A percentile compares a stretch with the other conserved stretches of the same genome.
Evolutionary conservation across 148 eudicot species (phyloP).

Genomic region (Vaccinium macrocarpon): DNA sequence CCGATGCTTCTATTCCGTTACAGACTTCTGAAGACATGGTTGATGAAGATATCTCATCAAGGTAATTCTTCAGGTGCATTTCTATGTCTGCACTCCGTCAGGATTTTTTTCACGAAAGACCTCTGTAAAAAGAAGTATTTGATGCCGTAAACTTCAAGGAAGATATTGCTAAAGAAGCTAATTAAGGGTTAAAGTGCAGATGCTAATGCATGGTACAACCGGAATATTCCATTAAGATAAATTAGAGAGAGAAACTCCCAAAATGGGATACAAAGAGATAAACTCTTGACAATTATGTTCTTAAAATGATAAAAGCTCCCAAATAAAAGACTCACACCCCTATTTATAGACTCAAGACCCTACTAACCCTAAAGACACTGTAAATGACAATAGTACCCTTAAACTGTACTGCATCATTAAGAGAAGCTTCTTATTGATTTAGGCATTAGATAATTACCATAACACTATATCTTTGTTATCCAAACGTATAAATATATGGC

Average conservation of each 20-base stretch:
- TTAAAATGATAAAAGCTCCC: too few species aligned
- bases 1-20: slow-evolving; percentile 53
- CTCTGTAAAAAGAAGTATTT: background rate
- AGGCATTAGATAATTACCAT: background rate
- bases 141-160: background rate
- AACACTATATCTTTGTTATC: background rate
- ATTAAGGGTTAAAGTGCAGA: background rate
- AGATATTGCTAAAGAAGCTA: background rate
- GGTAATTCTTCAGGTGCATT: slow-evolving; percentile 38
- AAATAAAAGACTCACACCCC: too few species aligned
- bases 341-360: too few species aligned
- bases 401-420: background rate
- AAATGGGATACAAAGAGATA: too few species aligned
- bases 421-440: background rate
- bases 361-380: too few species aligned
- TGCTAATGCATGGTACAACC: background rate
- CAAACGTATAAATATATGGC: background rate
- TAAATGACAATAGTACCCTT: too few species aligned
- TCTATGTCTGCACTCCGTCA: background rate
- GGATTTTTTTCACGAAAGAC: background rate
- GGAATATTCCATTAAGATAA: too few species aligned
- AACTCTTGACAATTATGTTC: too few species aligned
- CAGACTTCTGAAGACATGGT: slow-evolving; percentile 54
- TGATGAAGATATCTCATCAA: slow-evolving; percentile 88
- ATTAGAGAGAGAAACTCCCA: too few species aligned